Conservation (phyloP, 805 yeast species). For the Ogataea paraovalis region DNA sequence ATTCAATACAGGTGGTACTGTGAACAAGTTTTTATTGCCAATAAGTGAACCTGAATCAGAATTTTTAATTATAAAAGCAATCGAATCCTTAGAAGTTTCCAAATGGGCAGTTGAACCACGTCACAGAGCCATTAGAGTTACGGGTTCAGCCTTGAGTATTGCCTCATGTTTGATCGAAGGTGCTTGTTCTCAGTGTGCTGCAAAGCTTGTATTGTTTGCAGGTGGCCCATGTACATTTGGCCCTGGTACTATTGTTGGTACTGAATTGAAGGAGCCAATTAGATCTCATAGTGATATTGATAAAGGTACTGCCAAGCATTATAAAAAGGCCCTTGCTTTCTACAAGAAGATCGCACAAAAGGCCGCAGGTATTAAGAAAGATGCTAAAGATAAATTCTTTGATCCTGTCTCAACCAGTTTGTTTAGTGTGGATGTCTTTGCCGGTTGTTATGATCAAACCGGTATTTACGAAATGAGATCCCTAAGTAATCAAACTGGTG, state of each 20-base stretch:
- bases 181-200: constrained; percentile 79
- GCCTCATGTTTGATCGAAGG: constrained; percentile 81
- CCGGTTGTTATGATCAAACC: constrained; percentile 94
- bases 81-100: constrained; percentile 62
- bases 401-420: constrained; percentile 46
- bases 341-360: constrained; percentile 72
- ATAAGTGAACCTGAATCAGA: constrained; percentile 51
- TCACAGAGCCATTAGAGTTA: constrained; percentile 82
- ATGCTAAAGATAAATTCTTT: constrained; percentile 33
- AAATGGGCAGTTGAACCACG: constrained; percentile 82
- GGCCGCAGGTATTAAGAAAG: constrained; percentile 49
- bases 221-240: constrained; percentile 94
- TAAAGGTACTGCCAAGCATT: constrained; percentile 82
- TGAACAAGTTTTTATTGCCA: constrained; percentile 34
- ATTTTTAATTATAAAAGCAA: constrained; percentile 71
- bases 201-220: constrained; percentile 83
- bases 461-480: constrained; percentile 93
- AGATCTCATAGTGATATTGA: constrained; percentile 97
- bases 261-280: constrained; percentile 89
- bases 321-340: constrained; percentile 78
- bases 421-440: constrained; percentile 84
- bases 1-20: constrained; percentile 39
- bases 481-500: constrained; percentile 83
- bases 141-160: constrained; percentile 87
- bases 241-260: constrained; percentile 92